These are phyloP conservation scores for Collybiopsis luxurians DNA, from an alignment of 768 basidiomycete species.

Conservation along the genomic window DNA sequence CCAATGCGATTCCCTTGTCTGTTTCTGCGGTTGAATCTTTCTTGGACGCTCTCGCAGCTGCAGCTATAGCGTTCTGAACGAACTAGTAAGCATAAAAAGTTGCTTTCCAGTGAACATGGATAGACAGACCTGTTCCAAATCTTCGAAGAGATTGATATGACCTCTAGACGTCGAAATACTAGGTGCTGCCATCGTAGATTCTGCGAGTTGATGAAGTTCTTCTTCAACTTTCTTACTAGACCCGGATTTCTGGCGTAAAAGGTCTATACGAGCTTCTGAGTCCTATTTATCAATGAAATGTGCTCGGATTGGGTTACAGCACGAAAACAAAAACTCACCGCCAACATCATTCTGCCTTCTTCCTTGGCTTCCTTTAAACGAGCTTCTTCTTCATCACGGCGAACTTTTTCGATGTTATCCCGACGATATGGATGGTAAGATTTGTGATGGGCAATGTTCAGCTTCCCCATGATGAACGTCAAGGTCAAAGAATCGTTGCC, in stretches of 20 bases:
- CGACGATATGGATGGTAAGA: slow-evolving; percentile 84
- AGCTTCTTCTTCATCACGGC: slow-evolving; percentile 82
- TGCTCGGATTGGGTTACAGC: background rate
- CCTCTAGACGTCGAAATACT: slow-evolving; percentile 46
- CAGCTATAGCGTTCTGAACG: slow-evolving; percentile 40
- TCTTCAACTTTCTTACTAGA: slow-evolving; percentile 30
- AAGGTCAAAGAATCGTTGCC: background rate
- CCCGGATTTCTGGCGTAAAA: slow-evolving; percentile 63
- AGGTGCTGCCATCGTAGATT: background rate
- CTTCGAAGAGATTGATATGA: slow-evolving; percentile 84
- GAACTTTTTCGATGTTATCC: slow-evolving; percentile 81
- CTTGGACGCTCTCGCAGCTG: slow-evolving; percentile 47
- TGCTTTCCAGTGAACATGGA: background rate
- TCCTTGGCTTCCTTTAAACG: slow-evolving; percentile 60
- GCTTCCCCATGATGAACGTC: slow-evolving; percentile 60
- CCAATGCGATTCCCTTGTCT: slow-evolving; percentile 72
- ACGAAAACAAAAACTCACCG: slow-evolving; percentile 44
- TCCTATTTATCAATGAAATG: slow-evolving; percentile 43
- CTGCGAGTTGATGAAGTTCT: slow-evolving; percentile 1
- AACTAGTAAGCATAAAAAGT: background rate
- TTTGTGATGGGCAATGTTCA: slow-evolving; percentile 90
- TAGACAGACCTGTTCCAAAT: slow-evolving; percentile 61
- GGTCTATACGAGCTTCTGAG: slow-evolving; percentile 72
- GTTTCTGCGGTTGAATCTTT: slow-evolving; percentile 45
- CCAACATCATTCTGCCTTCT: slow-evolving; percentile 70